These are phyloP conservation scores for Licmophora abbreviata DNA, from an alignment of 108 stramenopile species.

Conservation along the genomic window DNA sequence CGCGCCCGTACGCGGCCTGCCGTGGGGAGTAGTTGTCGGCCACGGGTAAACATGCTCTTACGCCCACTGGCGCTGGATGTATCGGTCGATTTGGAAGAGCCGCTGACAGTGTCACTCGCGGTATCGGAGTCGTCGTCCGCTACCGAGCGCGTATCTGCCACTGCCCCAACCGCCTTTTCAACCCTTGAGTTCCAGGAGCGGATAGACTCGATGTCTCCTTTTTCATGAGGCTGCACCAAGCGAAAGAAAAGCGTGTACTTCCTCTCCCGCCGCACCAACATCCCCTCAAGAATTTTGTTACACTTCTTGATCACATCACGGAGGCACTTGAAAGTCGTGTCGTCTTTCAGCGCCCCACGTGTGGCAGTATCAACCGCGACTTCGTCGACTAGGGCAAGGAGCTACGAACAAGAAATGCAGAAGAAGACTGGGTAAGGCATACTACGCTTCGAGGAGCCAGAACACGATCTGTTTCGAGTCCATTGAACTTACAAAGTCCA, in stretches of 20 bases:
- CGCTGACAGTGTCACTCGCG: constrained; percentile 30
- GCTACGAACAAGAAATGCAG: constrained; percentile 11
- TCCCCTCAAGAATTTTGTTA: constrained; percentile 74
- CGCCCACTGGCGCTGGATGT: constrained; percentile 30
- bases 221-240: constrained; percentile 43
- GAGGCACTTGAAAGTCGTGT: constrained; percentile 70
- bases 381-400: constrained; percentile 75
- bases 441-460: not conserved
- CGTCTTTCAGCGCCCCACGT: constrained; percentile 78
- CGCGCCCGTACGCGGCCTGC: constrained; percentile 73
- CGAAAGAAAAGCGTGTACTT: constrained; percentile 77
- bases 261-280: constrained; percentile 69
- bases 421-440: not conserved
- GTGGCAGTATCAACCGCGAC: constrained; percentile 81
- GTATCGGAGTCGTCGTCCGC: constrained; percentile 12
- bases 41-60: constrained; percentile 50
- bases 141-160: constrained; percentile 18
- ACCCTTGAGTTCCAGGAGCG: constrained; percentile 67
- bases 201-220: constrained; percentile 56
- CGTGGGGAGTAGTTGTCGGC: constrained; percentile 63
- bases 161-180: constrained; percentile 76
- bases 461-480: not conserved
- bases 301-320: constrained; percentile 85
- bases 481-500: constrained; percentile 62
- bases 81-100: constrained; percentile 22